These are phyloP conservation scores for Dendrobium officinale DNA, from an alignment of 106 monocot species.

Conservation along the genomic window DNA sequence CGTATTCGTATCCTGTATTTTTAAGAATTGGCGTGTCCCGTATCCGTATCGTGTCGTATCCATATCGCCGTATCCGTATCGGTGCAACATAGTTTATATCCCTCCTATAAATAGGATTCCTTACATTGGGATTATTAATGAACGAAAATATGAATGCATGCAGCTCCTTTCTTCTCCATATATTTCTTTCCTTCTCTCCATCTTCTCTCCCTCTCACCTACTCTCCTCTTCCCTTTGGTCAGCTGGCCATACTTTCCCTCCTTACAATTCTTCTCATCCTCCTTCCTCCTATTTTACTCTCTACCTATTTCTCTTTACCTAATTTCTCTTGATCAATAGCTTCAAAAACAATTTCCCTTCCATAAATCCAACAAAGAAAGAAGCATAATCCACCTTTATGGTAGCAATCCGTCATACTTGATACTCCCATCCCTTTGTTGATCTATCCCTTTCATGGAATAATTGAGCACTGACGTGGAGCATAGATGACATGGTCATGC, in stretches of 20 bases:
- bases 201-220: neutral
- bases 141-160: neutral
- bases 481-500: neutral
- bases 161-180: neutral
- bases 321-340: neutral
- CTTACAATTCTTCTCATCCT: neutral
- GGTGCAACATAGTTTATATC: neutral
- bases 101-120: neutral
- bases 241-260: neutral
- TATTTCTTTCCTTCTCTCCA: neutral
- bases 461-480: neutral
- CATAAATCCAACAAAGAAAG: neutral
- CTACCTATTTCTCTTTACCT: neutral
- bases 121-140: neutral
- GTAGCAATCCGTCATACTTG: too few relatives aligned
- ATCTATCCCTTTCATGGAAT: too few relatives aligned
- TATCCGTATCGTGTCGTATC: too few relatives aligned
- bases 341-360: neutral
- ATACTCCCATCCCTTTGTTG: too few relatives aligned
- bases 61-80: too few relatives aligned
- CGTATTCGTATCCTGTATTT: too few relatives aligned
- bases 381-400: neutral
- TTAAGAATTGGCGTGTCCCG: too few relatives aligned
- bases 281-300: neutral
- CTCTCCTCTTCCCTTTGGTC: neutral